phyloP scores from a whole-genome alignment of 345 rosid genomes.

The Eucalyptus tenuipes region DNA sequence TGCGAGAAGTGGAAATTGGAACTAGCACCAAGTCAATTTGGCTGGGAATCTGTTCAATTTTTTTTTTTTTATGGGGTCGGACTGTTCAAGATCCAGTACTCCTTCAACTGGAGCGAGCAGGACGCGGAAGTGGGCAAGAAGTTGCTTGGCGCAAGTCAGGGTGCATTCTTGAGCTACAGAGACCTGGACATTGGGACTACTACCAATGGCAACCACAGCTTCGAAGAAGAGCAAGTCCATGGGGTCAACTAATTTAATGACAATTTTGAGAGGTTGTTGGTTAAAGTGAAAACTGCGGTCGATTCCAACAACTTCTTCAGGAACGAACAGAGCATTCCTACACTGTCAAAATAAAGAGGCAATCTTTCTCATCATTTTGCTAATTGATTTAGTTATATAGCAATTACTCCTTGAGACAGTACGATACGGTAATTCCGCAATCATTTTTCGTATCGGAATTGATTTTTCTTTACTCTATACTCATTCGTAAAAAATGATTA shows the following conservation, averaged over 20 bases:
- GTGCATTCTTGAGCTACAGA: conserved; percentile 6
- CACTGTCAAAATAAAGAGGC: background rate
- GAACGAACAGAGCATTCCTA: conserved; percentile 36
- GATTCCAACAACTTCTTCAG: conserved; percentile 39
- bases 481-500: accelerated
- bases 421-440: background rate
- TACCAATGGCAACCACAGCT: background rate
- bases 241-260: conserved; percentile 33
- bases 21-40: background rate
- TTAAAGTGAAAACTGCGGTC: conserved; percentile 18
- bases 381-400: background rate
- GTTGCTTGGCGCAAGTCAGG: no score
- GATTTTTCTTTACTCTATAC: background rate
- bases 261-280: conserved; percentile 14
- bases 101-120: no score
- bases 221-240: conserved; percentile 21
- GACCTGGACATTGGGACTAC: conserved; percentile 4
- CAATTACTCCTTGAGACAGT: background rate
- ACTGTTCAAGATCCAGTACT: no score
- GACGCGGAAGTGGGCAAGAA: no score
- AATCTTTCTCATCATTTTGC: background rate
- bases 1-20: background rate
- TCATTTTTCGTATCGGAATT: no score
- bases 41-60: no score
- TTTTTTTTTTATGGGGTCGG: no score